Evolutionary conservation across 768 basidiomycete genomes (phyloP).

Genomic region (Pisolithus sp.): DNA sequence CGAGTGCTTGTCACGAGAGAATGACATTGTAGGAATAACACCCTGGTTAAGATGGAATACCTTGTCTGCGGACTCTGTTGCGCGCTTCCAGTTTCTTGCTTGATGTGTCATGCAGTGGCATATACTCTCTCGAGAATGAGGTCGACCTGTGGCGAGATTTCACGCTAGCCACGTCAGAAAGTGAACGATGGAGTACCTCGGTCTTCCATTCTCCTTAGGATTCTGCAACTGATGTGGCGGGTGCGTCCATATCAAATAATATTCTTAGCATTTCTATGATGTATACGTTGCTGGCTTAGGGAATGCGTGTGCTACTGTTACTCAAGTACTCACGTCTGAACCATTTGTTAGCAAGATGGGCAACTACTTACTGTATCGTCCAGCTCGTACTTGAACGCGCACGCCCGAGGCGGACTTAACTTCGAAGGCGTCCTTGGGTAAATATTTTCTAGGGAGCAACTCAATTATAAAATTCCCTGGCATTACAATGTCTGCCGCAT

Average conservation of each 20-base stretch:
- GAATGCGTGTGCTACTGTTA: no score
- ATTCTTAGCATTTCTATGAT: conserved; percentile 47
- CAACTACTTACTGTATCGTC: no score
- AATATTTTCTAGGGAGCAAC: no score
- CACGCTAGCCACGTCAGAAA: neutral
- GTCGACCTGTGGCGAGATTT: conserved; percentile 46
- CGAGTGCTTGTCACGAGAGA: conserved; percentile 37
- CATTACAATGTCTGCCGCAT: no score
- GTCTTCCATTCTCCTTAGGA: conserved; percentile 48
- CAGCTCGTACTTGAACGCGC: no score
- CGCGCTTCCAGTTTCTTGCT: conserved; percentile 77
- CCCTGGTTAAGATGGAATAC: conserved; percentile 23
- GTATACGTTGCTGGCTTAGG: neutral
- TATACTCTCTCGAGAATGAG: conserved; percentile 75
- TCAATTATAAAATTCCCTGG: no score
- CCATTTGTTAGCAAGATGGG: no score
- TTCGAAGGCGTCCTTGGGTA: no score
- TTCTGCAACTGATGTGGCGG: neutral
- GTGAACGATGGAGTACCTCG: conserved; percentile 39
- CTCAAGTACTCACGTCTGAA: no score
- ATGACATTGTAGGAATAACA: neutral
- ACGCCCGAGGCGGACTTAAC: no score
- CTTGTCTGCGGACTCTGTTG: conserved; percentile 77
- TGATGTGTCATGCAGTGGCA: conserved; percentile 77
- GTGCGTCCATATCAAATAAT: conserved; percentile 37